Percentiles rank a stretch among this genome's conserved stretches.
These are phyloP conservation scores for Tetrapisispora phaffii DNA, from an alignment of 805 yeast genomes.

Conservation along the genomic window DNA sequence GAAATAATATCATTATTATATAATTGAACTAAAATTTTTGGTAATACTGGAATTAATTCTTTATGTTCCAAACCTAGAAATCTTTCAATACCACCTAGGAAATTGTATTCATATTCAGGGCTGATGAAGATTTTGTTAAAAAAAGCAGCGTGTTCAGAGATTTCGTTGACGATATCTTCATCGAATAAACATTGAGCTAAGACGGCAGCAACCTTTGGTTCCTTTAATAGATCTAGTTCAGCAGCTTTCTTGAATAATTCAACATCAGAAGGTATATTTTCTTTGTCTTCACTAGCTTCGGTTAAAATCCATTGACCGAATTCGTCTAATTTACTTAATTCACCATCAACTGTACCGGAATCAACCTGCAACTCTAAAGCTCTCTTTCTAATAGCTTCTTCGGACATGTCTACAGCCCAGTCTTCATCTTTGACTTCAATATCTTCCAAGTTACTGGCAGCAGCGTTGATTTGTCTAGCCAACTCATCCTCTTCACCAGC, in stretches of 20 bases:
- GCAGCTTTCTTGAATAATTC: constrained; percentile 86
- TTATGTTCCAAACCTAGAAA: constrained; percentile 76
- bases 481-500: constrained; percentile 59
- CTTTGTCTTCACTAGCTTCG: constrained; percentile 41
- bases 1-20: constrained; percentile 77
- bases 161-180: constrained; percentile 62
- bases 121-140: constrained; percentile 59
- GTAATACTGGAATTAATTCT: constrained; percentile 57
- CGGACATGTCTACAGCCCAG: constrained; percentile 96
- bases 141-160: constrained; percentile 72
- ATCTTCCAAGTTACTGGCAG: constrained; percentile 61
- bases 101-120: constrained; percentile 69
- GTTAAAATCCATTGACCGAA: constrained; percentile 82
- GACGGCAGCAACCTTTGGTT: constrained; percentile 76
- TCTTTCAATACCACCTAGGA: constrained; percentile 94
- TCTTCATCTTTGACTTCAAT: constrained; percentile 75
- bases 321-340: constrained; percentile 47
- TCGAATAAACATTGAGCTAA: constrained; percentile 84
- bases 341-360: constrained; percentile 34
- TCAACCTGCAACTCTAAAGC: constrained; percentile 76
- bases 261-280: constrained; percentile 66
- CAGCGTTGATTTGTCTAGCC: constrained; percentile 72
- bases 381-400: constrained; percentile 89
- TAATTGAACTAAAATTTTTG: constrained; percentile 70
- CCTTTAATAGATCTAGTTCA: constrained; percentile 62